phyloP scores from a whole-genome alignment of 345 rosid genomes.

The Reutealis trisperma region DNA sequence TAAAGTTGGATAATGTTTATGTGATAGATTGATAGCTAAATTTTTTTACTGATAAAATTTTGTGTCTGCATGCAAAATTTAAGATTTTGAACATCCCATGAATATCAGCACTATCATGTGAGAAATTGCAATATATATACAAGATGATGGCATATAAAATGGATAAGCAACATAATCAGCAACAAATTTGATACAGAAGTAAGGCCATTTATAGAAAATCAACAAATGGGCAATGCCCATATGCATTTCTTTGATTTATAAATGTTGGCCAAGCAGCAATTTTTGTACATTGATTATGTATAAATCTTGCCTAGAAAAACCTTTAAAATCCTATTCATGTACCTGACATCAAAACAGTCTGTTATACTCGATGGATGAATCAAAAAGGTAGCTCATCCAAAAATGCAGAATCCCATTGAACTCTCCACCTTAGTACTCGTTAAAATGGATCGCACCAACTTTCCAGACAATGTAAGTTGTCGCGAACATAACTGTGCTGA shows the following conservation, averaged over 20 bases:
- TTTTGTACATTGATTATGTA: constrained; percentile 16
- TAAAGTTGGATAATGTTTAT: too few species aligned
- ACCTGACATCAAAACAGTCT: constrained; percentile 16
- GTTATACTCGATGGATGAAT: constrained; percentile 5
- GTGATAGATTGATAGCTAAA: too few species aligned
- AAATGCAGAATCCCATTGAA: constrained; percentile 17
- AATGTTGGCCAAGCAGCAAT: background rate
- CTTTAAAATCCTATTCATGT: constrained; percentile 8
- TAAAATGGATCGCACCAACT: constrained; percentile 88
- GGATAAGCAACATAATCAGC: constrained; percentile 4
- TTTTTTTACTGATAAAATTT: too few species aligned
- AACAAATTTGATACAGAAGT: background rate
- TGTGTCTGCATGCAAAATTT: too few species aligned
- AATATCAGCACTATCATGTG: background rate
- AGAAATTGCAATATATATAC: background rate
- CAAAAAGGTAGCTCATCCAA: background rate
- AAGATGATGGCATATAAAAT: background rate
- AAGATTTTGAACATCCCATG: too few species aligned
- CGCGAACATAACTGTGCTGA: constrained; percentile 87
- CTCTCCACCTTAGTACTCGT: constrained; percentile 46
- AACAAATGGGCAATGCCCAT: background rate
- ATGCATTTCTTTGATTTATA: background rate
- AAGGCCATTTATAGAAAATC: background rate
- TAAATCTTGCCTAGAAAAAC: constrained; percentile 6
- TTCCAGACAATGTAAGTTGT: constrained; percentile 90